Evolutionary conservation across 345 rosid species (phyloP), one percentile per base, ranked within the genome.

Genomic region (Salix koriyanagi): DNA sequence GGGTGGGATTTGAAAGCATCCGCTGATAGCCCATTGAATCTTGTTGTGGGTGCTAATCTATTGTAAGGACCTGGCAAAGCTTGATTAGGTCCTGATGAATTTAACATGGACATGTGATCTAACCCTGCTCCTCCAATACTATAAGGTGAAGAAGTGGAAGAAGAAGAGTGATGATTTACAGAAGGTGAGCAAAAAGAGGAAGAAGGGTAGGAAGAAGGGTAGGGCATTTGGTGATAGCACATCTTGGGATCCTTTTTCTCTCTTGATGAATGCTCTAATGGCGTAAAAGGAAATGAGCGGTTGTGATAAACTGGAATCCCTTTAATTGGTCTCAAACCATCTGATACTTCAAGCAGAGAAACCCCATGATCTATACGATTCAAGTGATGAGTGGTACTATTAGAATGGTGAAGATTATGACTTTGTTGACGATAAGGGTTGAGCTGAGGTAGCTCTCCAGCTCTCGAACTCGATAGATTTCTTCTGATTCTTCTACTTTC

Each of bases 251-350:
- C 89, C 64, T 76, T 82, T 28, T 34, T 80, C 13, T 81, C 81
- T 67, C 78, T 82, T n/a, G 78, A 50, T n/a, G 78, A 50, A 13
- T 72, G 75, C 4, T 81, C 82, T 36, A 69, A 11, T 18, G 83
- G 77, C 28, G 83, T 42, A 61, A 88, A 87, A 32, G 93, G 97
- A 70, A 89, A 85, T 34, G 91, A 79, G 68, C 91, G 89, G 88
- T 83, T 92, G 79, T 88, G 97, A 80, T 92, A 89, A 6, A 92
- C 90, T 3, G 97, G 97, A 81, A 90, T 89, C 72, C 97, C 97
- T 79, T 89, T 90, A 66, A 92, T 90, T 13, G 97, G 94, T 83
- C 90, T 85, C 62, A 85, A 66, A 64, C 87, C 84, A 30, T 85
- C 88, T n/a, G 85, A 77, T 64, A 73, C 81, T 65, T 81, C 89